These are phyloP conservation scores for Penicillium sp. DNA, from an alignment of 2,329 filamentous ascomycete genomes.

Conservation along the genomic window DNA sequence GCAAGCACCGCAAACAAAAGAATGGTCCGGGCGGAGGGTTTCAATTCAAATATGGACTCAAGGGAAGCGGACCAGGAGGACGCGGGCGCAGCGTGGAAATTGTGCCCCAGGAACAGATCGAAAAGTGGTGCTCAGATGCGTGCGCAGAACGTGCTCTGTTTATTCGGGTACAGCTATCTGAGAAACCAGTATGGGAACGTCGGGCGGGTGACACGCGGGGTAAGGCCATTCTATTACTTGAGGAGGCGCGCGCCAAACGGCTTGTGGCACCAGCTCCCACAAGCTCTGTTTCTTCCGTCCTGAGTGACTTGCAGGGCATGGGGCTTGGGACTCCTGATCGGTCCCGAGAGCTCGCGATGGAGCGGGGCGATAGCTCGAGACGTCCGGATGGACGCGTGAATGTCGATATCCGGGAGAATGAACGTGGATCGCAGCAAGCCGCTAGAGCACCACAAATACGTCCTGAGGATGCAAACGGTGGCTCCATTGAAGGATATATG, in stretches of 20 bases:
- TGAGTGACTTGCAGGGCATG: conserved; percentile 27
- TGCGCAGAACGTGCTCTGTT: conserved; percentile 80
- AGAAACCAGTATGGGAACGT: conserved; percentile 81
- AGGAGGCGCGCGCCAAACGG: conserved; percentile 52
- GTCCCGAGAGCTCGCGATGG: conserved; percentile 34
- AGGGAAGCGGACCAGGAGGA: conserved; percentile 45
- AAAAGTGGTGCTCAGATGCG: conserved; percentile 79
- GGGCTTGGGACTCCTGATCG: conserved; percentile 25
- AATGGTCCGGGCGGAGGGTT: conserved; percentile 56
- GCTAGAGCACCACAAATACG: conserved; percentile 33
- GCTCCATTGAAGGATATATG: conserved; percentile 43
- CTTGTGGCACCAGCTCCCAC: conserved; percentile 21
- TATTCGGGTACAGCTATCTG: conserved; percentile 80
- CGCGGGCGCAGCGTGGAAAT: conserved; percentile 59
- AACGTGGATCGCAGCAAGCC: conserved; percentile 12
- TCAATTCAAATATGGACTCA: conserved; percentile 59
- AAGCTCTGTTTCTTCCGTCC: conserved; percentile 19
- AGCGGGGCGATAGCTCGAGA: conserved; percentile 34
- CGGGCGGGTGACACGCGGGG: conserved; percentile 49
- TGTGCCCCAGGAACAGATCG: conserved; percentile 66
- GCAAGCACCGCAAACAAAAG: conserved; percentile 56
- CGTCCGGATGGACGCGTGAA: conserved; percentile 31
- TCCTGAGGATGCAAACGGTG: conserved; percentile 35
- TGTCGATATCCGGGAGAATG: conserved; percentile 36
- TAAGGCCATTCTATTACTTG: conserved; percentile 59